Base-by-base conservation (phyloP, 768 basidiomycete species). In the Guyanaporus albipodus region DNA sequence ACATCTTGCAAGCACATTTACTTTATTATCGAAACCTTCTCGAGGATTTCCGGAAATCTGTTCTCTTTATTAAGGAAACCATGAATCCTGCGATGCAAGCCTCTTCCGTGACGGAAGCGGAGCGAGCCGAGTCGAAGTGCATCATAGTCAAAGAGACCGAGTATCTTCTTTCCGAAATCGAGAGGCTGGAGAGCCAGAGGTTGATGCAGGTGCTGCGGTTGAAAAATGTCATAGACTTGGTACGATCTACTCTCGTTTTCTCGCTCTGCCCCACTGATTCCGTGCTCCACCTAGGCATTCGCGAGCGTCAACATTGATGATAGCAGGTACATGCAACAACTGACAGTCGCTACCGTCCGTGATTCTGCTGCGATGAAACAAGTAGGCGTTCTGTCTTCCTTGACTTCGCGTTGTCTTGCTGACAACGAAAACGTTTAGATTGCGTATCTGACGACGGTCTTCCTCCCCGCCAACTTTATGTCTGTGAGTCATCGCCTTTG, bases 361-460 rank as follows among this genome's bases (percentile, higher is more conserved):
- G 73, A 73, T 49, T 76, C 74, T 57, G 62, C 66, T 8, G 67
- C 69, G 2, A 70, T 69, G 60, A 69, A 69, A 49, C 67, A 60
- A 48, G 62, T 67, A 43, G 28, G 38, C 48, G 3, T 19, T n/a
- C n/a, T n/a, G n/a, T n/a, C n/a, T 1, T 35, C 7, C 22, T n/a
- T 46, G 72, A 70, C 43, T 69, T 70, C 18, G 59, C 1, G 17
- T 2, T 12, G 19, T 6, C 6, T 24, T 3, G 12, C n/a, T 24
- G 22, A 46, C n/a, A 5, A 6, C 31, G 31, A 32, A 14, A 15
- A 12, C 17, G 31, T 15, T 15, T 21, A 66, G 64, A 63, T 66
- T 14, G 59, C 78, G 0, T 80, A 80, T 49, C 62, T 83, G 2
- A 78, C 80, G 0, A 82, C 82, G 78, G 57, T 80, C 15, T 83